A percentile compares a stretch with the other conserved stretches of the same genome.
These are phyloP conservation scores for Amborella trichopoda DNA, from an alignment of 164 flowering plant genomes.

Conservation along the genomic window DNA sequence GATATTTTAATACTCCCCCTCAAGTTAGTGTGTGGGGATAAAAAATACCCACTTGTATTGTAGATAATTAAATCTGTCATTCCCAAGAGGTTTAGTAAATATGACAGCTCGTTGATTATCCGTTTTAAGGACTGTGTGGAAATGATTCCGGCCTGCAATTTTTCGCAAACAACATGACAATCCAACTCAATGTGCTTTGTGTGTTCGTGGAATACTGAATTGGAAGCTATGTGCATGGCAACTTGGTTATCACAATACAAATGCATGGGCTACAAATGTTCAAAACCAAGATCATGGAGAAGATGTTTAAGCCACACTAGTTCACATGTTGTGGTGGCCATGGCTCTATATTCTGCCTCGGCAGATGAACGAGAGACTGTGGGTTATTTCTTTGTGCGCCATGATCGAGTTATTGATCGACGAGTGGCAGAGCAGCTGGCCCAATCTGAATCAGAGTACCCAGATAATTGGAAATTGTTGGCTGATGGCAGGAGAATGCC, in stretches of 20 bases:
- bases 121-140: not conserved
- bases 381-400: not conserved
- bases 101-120: not conserved
- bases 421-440: not conserved
- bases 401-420: not conserved
- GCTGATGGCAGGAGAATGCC: not conserved
- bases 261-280: not conserved
- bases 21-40: conserved; percentile 1
- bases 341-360: not conserved
- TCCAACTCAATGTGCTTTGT: conserved; percentile 9
- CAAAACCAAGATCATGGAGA: not conserved
- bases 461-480: not conserved
- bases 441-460: not conserved
- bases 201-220: conserved; percentile 6
- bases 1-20: conserved; percentile 3
- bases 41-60: conserved; percentile 1
- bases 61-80: not conserved
- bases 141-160: conserved; percentile 3
- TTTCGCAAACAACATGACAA: conserved; percentile 3
- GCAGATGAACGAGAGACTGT: not conserved
- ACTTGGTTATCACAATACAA: conserved; percentile 7
- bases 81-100: not conserved
- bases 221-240: conserved; percentile 5
- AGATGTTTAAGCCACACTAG: too few species aligned
- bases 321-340: too few species aligned